Base-by-base conservation (phyloP, 2,329 filamentous ascomycete species). In the Pyricularia sp. region DNA sequence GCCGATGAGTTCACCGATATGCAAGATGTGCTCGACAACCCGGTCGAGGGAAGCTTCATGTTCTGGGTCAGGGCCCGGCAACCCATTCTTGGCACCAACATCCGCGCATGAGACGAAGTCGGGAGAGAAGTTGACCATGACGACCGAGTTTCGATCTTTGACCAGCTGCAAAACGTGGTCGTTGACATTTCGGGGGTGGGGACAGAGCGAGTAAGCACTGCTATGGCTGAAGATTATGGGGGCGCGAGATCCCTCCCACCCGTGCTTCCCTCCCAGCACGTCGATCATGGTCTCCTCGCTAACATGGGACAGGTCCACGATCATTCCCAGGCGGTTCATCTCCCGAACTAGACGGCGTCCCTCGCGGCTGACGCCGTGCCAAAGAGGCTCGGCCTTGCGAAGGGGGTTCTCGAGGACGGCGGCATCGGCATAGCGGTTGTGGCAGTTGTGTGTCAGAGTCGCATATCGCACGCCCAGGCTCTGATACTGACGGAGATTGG, bases 281-380 rank as follows among this genome's bases (percentile, higher is more conserved):
- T 97, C 92, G 7, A 88, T 81, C 92, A 96, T 95, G 0, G 94
- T 97, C 70, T 94, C 90, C 69, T 87, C 85, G 73, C 90, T 87
- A 4, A 83, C 82, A 77, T 97, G 94, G 7, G 91, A 86, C 50
- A 97, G 83, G 76, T 97, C 94, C 59, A 98, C 91, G n/a, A 97
- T 88, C 89, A 97, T 93, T 30, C 94, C 94, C 1, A 97, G 82
- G 3, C 94, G 87, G 77, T 97, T 98, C 94, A 98, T 97, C 81
- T 98, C 94, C 50, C 83, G 83, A 64, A 98, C 83, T 0, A 97
- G 80, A 14, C 83, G 77, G 67, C 86, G 85, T 4, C 94, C 94
- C 1, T 84, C 84, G 0, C 84, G 81, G 70, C 90, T 94, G 1
- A 98, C 83, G 2, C 94, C 94, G 68, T 85, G 81, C 86, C 89